Base-by-base conservation (phyloP, 257 asterid genomes). In the Asclepias syriaca region DNA sequence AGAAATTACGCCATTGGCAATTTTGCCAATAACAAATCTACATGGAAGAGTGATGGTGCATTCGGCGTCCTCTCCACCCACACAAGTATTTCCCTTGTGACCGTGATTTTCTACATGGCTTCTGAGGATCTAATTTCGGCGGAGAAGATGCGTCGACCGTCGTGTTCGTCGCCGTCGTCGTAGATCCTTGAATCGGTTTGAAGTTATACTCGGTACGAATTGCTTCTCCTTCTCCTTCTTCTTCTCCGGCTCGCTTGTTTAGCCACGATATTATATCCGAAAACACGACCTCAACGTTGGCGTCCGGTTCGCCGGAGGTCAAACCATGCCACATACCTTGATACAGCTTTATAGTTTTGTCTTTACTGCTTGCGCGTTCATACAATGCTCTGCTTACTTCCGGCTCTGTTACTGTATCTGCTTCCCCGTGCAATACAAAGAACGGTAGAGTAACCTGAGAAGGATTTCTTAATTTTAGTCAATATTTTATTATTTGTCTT, bases 351-450 rank as follows among this genome's bases (percentile, higher is more conserved):
- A 94, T 85, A 12, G 96, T 94, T 87, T 86, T 94, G 96, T 94
- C 97, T 10, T 7, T 46, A 60, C 92, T 91, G 80, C 96, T 67
- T 45, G 99, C 96, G 74, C 53, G 77, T 14, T 86, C 83, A 67
- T 89, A 91, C 18, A 94, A 79, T 0, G 90, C 96, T 77, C 83
- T 73, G 71, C 99, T 94, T 77, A 91, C 88, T 74, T 87, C 96
- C 0, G 99, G 98, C 49, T 94, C 99, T 0, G 98, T 94, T 75
- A 94, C 93, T 27, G 58, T 91, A 77, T 94, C 99, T 8, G 92
- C 95, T 72, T 94, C 95, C 0, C 99, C 99, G 27, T 94, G 99
- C 74, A 94, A 78, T 74, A 94, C 92, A 19, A 94, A 83, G 77
- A 94, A 94, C 2, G 98, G 99, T 27, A 92, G 50, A 0, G 92